A percentile compares a stretch with the other conserved stretches of the same genome.
Evolutionary conservation across 2,329 filamentous ascomycete genomes (phyloP).

Genomic region (Ophiostoma triangulosporum): DNA sequence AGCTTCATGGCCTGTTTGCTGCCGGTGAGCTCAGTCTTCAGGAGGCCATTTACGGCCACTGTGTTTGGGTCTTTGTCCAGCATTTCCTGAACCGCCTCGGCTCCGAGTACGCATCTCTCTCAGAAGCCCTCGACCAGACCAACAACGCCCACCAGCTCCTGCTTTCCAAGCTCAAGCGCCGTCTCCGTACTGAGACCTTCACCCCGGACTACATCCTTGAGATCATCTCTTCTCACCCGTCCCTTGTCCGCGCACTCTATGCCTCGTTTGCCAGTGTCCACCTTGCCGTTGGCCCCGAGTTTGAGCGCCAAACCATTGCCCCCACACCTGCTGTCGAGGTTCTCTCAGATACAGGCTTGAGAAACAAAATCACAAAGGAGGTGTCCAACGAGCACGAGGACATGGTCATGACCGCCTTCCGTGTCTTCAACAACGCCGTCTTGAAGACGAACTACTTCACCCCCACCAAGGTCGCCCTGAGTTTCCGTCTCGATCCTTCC

Average conservation of each 20-base stretch:
- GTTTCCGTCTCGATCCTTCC: conserved; percentile 79
- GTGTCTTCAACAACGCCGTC: conserved; percentile 84
- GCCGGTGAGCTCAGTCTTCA: conserved; percentile 79
- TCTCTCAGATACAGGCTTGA: conserved; percentile 59
- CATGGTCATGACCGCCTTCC: conserved; percentile 96
- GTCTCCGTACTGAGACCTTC: conserved; percentile 90
- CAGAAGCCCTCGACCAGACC: conserved; percentile 62
- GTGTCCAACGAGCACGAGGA: conserved; percentile 88
- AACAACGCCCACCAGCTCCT: conserved; percentile 80
- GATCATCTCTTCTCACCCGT: conserved; percentile 85
- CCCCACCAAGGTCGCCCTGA: conserved; percentile 93
- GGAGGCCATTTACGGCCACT: conserved; percentile 94
- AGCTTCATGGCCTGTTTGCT: conserved; percentile 82
- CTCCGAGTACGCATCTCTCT: conserved; percentile 80
- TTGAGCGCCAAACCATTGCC: conserved; percentile 36
- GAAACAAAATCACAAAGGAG: conserved; percentile 65
- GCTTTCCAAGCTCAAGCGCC: conserved; percentile 86
- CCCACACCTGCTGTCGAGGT: conserved; percentile 50
- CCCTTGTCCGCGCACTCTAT: conserved; percentile 76
- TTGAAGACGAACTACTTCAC: conserved; percentile 98
- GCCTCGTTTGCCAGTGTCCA: conserved; percentile 84
- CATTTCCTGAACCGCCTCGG: conserved; percentile 95
- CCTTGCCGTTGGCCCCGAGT: conserved; percentile 41
- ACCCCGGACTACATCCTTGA: conserved; percentile 96
- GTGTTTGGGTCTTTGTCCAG: conserved; percentile 92